Evolutionary conservation across 1,139 yeast species (phyloP).

Genomic region (Suhomyces anneliseae): DNA sequence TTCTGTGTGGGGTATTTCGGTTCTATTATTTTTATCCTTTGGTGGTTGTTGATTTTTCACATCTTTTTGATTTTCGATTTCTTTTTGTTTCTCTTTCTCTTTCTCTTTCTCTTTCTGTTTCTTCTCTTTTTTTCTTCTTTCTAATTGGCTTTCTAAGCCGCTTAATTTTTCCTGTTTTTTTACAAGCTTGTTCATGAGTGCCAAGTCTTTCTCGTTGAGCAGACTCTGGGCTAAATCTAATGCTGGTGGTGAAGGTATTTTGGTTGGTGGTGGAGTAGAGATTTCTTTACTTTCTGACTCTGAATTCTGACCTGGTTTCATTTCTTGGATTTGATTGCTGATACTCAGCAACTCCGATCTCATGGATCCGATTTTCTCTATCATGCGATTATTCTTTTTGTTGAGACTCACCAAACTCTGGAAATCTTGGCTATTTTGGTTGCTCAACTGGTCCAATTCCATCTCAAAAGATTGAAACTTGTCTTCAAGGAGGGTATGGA

Average conservation of each 20-base stretch:
- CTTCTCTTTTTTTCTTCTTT: too few species aligned
- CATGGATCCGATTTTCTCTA: conserved; percentile 9
- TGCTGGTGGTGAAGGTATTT: neutral
- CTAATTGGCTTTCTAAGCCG: too few species aligned
- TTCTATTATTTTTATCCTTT: too few species aligned
- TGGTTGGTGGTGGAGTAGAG: neutral
- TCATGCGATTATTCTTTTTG: conserved; percentile 11
- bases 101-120: too few species aligned
- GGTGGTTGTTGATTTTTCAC: too few species aligned
- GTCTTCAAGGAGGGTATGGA: conserved; percentile 10
- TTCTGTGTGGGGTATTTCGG: too few species aligned
- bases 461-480: conserved; percentile 13
- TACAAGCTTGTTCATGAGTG: neutral
- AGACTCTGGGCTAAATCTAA: neutral
- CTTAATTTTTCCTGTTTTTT: neutral
- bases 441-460: conserved; percentile 12
- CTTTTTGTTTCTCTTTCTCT: too few species aligned
- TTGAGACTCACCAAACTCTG: conserved; percentile 10
- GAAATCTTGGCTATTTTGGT: conserved; percentile 13
- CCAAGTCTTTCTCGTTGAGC: neutral
- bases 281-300: neutral
- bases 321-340: conserved; percentile 11
- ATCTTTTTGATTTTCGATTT: too few species aligned
- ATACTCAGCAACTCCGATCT: conserved; percentile 10
- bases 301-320: neutral